These are phyloP conservation scores for Lentinula raphanica DNA, from an alignment of 768 basidiomycete species.

Conservation along the genomic window DNA sequence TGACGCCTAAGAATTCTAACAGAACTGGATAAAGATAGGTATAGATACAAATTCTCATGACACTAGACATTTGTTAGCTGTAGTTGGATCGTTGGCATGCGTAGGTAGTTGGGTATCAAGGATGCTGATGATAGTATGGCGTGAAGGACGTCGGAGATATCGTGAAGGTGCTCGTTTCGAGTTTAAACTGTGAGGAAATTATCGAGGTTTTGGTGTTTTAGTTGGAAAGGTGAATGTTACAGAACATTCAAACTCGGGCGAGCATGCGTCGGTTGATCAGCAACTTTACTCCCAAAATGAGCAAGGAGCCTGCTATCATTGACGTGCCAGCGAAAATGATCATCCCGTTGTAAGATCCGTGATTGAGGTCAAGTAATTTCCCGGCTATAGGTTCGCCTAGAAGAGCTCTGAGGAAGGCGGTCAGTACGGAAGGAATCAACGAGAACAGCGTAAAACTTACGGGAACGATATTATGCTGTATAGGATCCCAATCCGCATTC, in stretches of 20 bases:
- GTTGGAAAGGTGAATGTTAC: background rate
- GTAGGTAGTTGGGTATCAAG: background rate
- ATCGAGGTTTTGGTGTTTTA: background rate
- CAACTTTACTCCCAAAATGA: conserved; percentile 48
- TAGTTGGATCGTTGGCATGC: too few species aligned
- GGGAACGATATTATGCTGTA: conserved; percentile 65
- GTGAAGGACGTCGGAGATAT: background rate
- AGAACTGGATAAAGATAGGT: background rate
- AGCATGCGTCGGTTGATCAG: conserved; percentile 37
- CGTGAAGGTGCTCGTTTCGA: background rate
- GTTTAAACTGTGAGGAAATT: background rate
- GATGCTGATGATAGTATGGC: too few species aligned
- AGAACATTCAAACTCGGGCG: conserved; percentile 34
- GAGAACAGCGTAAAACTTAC: conserved; percentile 38
- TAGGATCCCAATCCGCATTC: conserved; percentile 57
- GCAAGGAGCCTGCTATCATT: conserved; percentile 52
- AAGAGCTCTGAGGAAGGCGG: conserved; percentile 39
- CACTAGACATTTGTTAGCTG: too few species aligned
- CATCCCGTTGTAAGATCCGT: conserved; percentile 45
- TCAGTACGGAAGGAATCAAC: background rate
- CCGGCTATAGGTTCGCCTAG: conserved; percentile 64
- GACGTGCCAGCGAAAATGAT: conserved; percentile 57
- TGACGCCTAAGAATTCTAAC: too few species aligned
- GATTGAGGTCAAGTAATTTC: conserved; percentile 39
- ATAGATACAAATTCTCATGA: background rate